Evolutionary conservation across 75 land plant genomes (phyloP), one percentile per base, ranked within the genome.

Genomic region (Picea sitchensis): DNA sequence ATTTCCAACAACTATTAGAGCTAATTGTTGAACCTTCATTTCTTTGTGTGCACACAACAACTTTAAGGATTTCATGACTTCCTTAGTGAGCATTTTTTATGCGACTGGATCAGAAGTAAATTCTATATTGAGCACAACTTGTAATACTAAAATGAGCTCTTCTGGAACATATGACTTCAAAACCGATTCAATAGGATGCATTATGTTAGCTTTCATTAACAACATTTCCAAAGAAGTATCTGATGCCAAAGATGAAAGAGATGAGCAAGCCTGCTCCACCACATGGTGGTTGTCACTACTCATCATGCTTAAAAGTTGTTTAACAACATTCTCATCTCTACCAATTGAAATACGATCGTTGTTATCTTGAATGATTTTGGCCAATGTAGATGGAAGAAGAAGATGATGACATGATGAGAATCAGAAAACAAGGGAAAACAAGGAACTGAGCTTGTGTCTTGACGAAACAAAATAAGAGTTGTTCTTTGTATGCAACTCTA

Each of bases 381-480:
- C 92, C 54, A 98, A 84, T n/a, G 99, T 94, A 79, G 98, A 98
- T 80, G 98, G 98, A 75, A 98, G 87, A 78, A 98, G 86, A 59
- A 98, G 99, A 82, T 95, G 99, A 80, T 98, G 99, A 78, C 99
- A 98, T 30, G 99, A 95, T 64, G 96, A 98, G 80, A 95, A 98
- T 38, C 96, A 94, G 76, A 98, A 98, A 36, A 98, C 86, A 74
- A 95, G 94, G 58, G 99, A 89, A 84, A 95, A 98, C 80, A 98
- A 98, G 78, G 95, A 93, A 89, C 98, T 92, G 7, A 98, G 87
- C 81, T 93, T 95, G 86, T 98, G 98, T 73, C 91, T 93, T 61
- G 99, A 90, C 75, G 92, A 84, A 84, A 82, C 88, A 85, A 98
- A 95, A 71, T 98, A 98, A 41, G 98, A 98, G 67, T 26, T 26